Percentiles rank a stretch among this genome's conserved stretches.
Conservation (phyloP, 306 rosid genomes). For the Dalbergia cultrata region DNA sequence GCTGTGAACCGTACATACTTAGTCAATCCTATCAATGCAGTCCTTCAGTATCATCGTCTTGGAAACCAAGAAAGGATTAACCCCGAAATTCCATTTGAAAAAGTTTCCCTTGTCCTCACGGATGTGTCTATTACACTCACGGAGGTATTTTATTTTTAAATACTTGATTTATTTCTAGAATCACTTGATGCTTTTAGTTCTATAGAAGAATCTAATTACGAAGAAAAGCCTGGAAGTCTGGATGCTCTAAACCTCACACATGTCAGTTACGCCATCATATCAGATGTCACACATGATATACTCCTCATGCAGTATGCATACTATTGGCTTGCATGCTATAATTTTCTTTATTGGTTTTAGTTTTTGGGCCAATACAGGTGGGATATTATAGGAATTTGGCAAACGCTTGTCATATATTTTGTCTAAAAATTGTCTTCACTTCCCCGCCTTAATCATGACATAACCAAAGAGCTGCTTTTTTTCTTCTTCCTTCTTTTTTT, state of each 20-base stretch:
- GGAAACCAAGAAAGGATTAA: conserved; percentile 91
- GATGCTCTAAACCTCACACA: not conserved
- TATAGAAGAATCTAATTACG: conserved; percentile 18
- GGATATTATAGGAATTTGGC: conserved; percentile 4
- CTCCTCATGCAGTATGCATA: not conserved
- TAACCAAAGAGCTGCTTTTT: no score
- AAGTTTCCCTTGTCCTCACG: conserved; percentile 79
- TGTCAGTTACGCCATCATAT: not conserved
- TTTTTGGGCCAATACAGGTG: conserved; percentile 1
- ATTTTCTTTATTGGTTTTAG: not conserved
- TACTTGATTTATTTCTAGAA: conserved; percentile 42
- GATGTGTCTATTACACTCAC: conserved; percentile 86
- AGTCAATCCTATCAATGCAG: conserved; percentile 93
- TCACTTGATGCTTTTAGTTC: conserved; percentile 19
- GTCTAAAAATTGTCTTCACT: not conserved
- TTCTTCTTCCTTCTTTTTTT: not conserved
- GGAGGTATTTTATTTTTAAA: conserved; percentile 65
- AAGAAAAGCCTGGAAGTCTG: conserved; percentile 18
- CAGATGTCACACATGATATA: not conserved
- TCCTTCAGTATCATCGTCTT: conserved; percentile 89
- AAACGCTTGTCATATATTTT: not conserved
- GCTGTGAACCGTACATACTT: conserved; percentile 77
- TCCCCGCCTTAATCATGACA: not conserved
- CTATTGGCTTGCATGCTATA: not conserved
- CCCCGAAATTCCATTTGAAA: conserved; percentile 89